Percentiles rank a stretch among this genome's conserved stretches.
These are phyloP conservation scores for Neonothopanus nambi DNA, from an alignment of 1,284 basidiomycete species.

Conservation along the genomic window DNA sequence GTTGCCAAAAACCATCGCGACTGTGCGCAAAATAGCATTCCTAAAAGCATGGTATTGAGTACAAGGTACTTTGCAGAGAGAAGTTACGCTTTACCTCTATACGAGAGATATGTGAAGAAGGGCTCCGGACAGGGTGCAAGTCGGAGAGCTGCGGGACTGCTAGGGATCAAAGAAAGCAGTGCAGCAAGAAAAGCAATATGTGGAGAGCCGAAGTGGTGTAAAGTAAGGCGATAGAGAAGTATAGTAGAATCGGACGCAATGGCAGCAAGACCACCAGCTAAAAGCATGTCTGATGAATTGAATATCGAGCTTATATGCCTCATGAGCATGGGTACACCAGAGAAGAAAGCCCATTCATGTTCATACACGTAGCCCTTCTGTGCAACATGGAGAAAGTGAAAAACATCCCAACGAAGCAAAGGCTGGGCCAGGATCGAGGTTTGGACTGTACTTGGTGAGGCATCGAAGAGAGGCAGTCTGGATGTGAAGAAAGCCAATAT, in stretches of 20 bases:
- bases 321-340: slow-evolving; percentile 65
- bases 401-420: slow-evolving; percentile 84
- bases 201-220: slow-evolving; percentile 52
- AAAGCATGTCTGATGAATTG: slow-evolving; percentile 22
- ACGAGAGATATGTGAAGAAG: slow-evolving; percentile 80
- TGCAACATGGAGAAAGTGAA: slow-evolving; percentile 79
- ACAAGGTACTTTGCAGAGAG: background rate
- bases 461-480: slow-evolving; percentile 30
- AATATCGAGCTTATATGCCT: slow-evolving; percentile 32
- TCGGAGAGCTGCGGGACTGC: slow-evolving; percentile 75
- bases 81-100: slow-evolving; percentile 52
- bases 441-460: slow-evolving; percentile 38
- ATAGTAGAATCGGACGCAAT: slow-evolving; percentile 45
- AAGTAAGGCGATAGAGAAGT: slow-evolving; percentile 65
- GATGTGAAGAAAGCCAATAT: slow-evolving; percentile 10
- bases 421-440: slow-evolving; percentile 24
- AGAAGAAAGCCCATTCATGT: slow-evolving; percentile 88
- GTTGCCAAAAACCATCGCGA: slow-evolving; percentile 55
- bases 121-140: slow-evolving; percentile 83
- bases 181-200: slow-evolving; percentile 61
- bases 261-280: slow-evolving; percentile 41
- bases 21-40: slow-evolving; percentile 61
- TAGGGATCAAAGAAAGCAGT: slow-evolving; percentile 76
- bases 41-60: slow-evolving; percentile 31
- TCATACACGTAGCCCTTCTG: slow-evolving; percentile 72